phyloP scores from a whole-genome alignment of 495 filamentous ascomycete species.

The Barbatosphaeria neglecta region DNA sequence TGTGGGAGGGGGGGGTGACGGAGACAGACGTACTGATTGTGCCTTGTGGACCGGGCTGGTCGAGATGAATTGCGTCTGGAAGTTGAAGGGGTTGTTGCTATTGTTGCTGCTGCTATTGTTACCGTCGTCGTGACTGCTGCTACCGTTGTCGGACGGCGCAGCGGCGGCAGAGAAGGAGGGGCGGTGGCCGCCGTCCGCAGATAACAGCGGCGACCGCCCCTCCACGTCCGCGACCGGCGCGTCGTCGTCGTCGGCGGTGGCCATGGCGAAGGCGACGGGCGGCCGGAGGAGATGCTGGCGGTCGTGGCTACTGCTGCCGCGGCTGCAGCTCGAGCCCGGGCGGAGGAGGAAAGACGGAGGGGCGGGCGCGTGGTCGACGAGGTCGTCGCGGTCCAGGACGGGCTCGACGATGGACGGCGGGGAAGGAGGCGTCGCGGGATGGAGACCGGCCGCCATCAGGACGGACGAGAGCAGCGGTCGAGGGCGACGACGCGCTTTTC shows the following conservation, averaged over 20 bases:
- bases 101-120: too few species aligned
- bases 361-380: not conserved
- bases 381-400: not conserved
- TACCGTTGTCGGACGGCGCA: not conserved
- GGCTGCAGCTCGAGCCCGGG: not conserved
- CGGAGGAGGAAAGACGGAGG: not conserved
- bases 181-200: too few species aligned
- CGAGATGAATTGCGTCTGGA: slow-evolving; percentile 71
- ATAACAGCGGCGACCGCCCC: not conserved
- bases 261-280: not conserved
- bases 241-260: not conserved
- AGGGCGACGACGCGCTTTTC: too few species aligned
- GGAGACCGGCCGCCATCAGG: not conserved
- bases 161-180: not conserved
- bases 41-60: slow-evolving; percentile 56
- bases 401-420: not conserved
- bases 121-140: too few species aligned
- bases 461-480: not conserved
- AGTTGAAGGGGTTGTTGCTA: slow-evolving; percentile 80
- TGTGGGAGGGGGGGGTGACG: too few species aligned
- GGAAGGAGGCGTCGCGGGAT: not conserved
- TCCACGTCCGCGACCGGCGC: not conserved
- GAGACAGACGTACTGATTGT: slow-evolving; percentile 57
- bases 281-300: not conserved
- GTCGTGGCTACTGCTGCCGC: too few species aligned